Conservation (phyloP, 2,329 filamentous ascomycete species). For the Bipolaris bicolor region DNA sequence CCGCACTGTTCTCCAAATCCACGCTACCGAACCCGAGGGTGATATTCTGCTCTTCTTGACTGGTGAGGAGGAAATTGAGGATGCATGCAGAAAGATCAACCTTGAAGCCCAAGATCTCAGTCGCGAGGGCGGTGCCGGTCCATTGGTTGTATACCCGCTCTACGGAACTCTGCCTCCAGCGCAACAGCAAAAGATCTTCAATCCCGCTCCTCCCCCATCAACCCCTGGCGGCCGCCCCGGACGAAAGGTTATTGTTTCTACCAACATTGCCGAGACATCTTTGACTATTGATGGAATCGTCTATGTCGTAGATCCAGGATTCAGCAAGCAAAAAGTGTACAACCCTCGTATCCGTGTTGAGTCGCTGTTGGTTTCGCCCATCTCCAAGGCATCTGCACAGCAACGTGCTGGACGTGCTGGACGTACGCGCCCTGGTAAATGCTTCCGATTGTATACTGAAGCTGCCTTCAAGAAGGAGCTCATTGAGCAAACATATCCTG, state of each 20-base stretch:
- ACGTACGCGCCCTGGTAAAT: conserved; percentile 97
- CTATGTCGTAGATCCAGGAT: conserved; percentile 98
- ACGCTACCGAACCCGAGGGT: conserved; percentile 88
- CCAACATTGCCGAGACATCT: conserved; percentile 97
- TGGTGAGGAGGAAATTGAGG: conserved; percentile 98
- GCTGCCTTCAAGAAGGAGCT: conserved; percentile 96
- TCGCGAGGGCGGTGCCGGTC: conserved; percentile 88
- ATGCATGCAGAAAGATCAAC: conserved; percentile 88
- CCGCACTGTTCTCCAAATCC: conserved; percentile 93
- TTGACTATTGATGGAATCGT: conserved; percentile 99
- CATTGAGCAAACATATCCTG: conserved; percentile 95
- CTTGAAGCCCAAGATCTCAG: conserved; percentile 92
- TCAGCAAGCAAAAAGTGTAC: conserved; percentile 99
- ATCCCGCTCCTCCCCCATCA: conserved; percentile 77
- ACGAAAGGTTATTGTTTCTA: conserved; percentile 92
- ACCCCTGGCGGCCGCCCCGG: conserved; percentile 81
- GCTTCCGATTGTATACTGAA: conserved; percentile 96
- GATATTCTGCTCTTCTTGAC: conserved; percentile 95
- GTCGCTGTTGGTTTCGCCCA: conserved; percentile 94
- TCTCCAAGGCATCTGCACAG: conserved; percentile 96
- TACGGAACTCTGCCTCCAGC: conserved; percentile 92
- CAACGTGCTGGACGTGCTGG: conserved; percentile 98
- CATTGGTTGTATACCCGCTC: conserved; percentile 86
- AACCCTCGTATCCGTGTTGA: conserved; percentile 96
- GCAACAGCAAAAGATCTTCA: conserved; percentile 95